Conservation (phyloP, 106 monocot species). For the Phalaenopsis aphrodite region DNA sequence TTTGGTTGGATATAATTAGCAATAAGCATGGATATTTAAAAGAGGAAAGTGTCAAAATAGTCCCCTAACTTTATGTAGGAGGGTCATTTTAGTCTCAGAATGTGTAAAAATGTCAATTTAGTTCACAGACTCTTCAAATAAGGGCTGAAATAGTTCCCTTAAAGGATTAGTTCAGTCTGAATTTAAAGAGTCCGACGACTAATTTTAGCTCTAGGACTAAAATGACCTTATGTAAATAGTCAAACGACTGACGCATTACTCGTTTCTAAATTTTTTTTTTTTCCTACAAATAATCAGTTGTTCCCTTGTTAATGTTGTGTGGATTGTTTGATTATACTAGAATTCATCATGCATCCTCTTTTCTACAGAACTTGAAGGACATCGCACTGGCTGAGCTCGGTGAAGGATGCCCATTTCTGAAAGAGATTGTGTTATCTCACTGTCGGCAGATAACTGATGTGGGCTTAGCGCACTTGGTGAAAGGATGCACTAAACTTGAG, state of each 20-base stretch:
- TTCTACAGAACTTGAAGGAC: slow-evolving; percentile 58
- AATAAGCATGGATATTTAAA: too few relatives aligned
- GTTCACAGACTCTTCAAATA: too few relatives aligned
- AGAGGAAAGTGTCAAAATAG: too few relatives aligned
- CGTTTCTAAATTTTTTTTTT: neutral
- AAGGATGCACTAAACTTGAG: slow-evolving; percentile 60
- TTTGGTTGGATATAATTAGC: too few relatives aligned
- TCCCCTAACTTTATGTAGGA: too few relatives aligned
- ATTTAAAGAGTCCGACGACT: too few relatives aligned
- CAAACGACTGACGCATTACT: neutral
- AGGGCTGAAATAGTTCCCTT: too few relatives aligned
- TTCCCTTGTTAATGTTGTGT: neutral
- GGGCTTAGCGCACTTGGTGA: slow-evolving; percentile 75
- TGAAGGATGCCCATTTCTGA: slow-evolving; percentile 65
- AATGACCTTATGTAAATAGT: too few relatives aligned
- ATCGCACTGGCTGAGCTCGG: slow-evolving; percentile 64
- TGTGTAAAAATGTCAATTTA: too few relatives aligned
- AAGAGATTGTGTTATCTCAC: slow-evolving; percentile 71
- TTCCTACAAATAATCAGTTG: neutral
- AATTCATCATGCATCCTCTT: neutral
- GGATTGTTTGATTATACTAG: neutral
- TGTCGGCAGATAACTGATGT: slow-evolving; percentile 62
- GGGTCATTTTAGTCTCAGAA: too few relatives aligned
- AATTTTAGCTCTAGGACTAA: too few relatives aligned
- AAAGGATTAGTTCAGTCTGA: too few relatives aligned